phyloP scores from a whole-genome alignment of 352 stramenopile species.

The Phytopythium montanum region DNA sequence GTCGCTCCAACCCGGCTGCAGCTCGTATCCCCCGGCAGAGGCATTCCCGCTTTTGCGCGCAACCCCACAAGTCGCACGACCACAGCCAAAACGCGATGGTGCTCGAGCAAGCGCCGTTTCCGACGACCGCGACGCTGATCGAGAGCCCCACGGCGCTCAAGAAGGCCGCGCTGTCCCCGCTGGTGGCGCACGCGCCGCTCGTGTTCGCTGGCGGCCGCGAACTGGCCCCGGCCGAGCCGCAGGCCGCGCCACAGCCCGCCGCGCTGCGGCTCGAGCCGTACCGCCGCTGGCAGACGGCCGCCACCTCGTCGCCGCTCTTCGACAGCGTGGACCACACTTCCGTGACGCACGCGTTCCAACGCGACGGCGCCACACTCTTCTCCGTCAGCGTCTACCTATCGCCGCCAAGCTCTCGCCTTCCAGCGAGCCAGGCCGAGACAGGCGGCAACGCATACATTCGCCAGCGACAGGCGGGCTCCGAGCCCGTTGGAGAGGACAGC shows the following conservation, averaged over 20 bases:
- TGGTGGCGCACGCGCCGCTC: constrained; percentile 8
- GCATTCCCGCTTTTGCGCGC: constrained; percentile 8
- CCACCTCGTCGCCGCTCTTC: constrained; percentile 29
- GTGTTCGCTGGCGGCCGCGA: constrained; percentile 3
- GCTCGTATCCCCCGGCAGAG: neutral
- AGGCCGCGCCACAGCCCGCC: neutral
- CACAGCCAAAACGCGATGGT: constrained; percentile 1
- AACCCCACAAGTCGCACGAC: neutral
- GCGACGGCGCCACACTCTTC: constrained; percentile 42
- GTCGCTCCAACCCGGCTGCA: neutral
- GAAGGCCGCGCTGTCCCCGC: constrained; percentile 8
- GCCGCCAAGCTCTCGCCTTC: constrained; percentile 38
- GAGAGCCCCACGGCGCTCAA: constrained; percentile 3
- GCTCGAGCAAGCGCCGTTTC: neutral
- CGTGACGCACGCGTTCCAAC: constrained; percentile 24
- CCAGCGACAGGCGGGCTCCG: constrained; percentile 4
- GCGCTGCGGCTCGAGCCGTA: constrained; percentile 6
- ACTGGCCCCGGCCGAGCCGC: neutral
- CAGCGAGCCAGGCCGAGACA: constrained; percentile 34
- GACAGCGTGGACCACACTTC: constrained; percentile 40
- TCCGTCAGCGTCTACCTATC: constrained; percentile 47
- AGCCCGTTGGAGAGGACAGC: neutral
- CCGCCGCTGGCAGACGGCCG: constrained; percentile 6
- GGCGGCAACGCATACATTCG: constrained; percentile 13
- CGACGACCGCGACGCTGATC: neutral